phyloP scores from a whole-genome alignment of 1,284 basidiomycete genomes.

The Rhodotorula sp. region DNA sequence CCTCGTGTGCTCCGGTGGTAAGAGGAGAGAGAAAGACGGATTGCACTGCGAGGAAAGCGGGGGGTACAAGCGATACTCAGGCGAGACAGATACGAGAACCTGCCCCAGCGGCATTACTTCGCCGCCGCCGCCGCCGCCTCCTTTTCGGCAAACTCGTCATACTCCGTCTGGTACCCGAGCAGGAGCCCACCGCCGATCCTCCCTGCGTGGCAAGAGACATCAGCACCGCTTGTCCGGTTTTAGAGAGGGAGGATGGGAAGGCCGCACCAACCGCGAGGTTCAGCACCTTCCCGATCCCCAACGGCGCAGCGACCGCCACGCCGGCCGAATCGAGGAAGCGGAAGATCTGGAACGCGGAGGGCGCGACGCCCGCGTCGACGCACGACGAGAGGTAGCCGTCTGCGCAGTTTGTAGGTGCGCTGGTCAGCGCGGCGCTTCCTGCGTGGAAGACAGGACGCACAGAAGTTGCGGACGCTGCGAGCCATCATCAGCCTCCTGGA shows the following conservation, averaged over 20 bases:
- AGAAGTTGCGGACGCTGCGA: conserved; percentile 1
- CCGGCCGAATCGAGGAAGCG: conserved; percentile 3
- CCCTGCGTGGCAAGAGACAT: background rate
- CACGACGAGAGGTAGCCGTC: conserved; percentile 6
- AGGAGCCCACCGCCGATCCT: background rate
- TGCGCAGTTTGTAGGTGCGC: background rate
- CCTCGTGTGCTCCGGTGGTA: too few species aligned
- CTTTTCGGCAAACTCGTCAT: background rate
- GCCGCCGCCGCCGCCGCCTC: too few species aligned
- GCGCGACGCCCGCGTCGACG: background rate
- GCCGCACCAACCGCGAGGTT: background rate
- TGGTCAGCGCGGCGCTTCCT: background rate
- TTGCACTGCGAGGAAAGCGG: too few species aligned
- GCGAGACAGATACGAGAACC: too few species aligned
- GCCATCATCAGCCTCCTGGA: background rate
- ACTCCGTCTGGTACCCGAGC: background rate
- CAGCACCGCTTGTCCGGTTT: background rate
- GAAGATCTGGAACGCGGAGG: conserved; percentile 1
- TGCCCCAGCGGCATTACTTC: too few species aligned
- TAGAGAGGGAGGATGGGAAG: background rate
- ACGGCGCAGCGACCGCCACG: background rate
- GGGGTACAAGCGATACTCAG: too few species aligned
- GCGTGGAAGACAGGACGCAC: background rate
- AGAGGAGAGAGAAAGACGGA: background rate
- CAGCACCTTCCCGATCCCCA: background rate